Base-by-base conservation (phyloP, 805 yeast species). In the Starmerella powellii region DNA sequence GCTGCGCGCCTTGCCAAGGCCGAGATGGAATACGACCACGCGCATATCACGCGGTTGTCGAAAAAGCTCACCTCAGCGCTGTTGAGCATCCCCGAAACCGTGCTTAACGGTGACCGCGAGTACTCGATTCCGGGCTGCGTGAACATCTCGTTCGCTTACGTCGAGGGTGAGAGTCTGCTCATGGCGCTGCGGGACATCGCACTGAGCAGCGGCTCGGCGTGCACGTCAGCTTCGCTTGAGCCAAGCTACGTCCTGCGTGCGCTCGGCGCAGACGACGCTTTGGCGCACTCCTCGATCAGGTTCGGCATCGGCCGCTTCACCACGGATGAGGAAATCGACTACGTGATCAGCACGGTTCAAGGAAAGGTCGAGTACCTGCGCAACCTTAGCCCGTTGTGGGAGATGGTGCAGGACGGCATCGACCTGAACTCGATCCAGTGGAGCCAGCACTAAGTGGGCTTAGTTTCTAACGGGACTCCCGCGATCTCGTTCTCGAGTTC, bases 131-230 rank as follows among this genome's bases (percentile, higher is more conserved):
- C 93, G 1, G 98, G 98, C 32, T 91, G 98, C 70, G 94, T 91
- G 44, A 91, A 91, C 61, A 76, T 91, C 48, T 87, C 97, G 8
- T 91, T 91, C 66, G 96, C 97, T 4, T 91, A 88, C 60, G 82
- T 91, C 53, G 98, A 91, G 68, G 98, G 98, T 56, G 98, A 91
- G 66, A 88, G 97, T 0, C 70, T 91, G 55, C 69, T 91, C 56
- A 91, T 91, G 98, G 98, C 97, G 2, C 73, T 91, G 59, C 87
- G 88, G 62, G 98, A 91, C 61, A 85, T 91, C 58, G 98, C 98
- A 0, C 70, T 91, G 51, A 79, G 93, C 48, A 84, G 95, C 1
- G 98, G 98, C 23, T 86, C 96, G 12, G 98, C 98, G 3, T 91
- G 98, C 71, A 91, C 98, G 3, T 88, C 97, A 21, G 96, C 98